phyloP scores from a whole-genome alignment of 1,284 basidiomycete species.

The Albatrellus sp. region DNA sequence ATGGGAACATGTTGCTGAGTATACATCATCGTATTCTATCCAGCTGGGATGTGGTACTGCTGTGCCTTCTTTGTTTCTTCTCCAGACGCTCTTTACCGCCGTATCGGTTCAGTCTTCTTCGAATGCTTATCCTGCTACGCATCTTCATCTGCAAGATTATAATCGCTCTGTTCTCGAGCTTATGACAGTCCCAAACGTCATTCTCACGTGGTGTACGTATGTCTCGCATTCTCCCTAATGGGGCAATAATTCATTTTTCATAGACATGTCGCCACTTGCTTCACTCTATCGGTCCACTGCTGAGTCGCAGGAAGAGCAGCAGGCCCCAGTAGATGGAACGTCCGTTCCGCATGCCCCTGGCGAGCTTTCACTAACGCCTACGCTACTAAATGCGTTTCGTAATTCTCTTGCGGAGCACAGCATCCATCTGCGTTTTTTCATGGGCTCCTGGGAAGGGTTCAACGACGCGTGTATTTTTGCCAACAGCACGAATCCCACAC shows the following conservation, averaged over 20 bases:
- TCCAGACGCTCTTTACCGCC: slow-evolving; percentile 47
- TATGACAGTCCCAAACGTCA: slow-evolving; percentile 80
- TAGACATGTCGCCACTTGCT: slow-evolving; percentile 42
- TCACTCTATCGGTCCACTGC: slow-evolving; percentile 21
- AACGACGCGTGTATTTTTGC: slow-evolving; percentile 16
- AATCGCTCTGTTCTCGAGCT: slow-evolving; percentile 76
- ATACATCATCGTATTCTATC: neutral
- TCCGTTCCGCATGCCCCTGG: slow-evolving; percentile 21
- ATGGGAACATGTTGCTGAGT: slow-evolving; percentile 2
- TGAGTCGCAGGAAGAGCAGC: slow-evolving; percentile 18
- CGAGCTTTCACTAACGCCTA: slow-evolving; percentile 50
- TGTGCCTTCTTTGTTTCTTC: slow-evolving; percentile 67
- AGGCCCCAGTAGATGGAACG: slow-evolving; percentile 6
- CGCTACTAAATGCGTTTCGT: slow-evolving; percentile 56
- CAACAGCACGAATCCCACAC: neutral
- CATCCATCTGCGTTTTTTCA: slow-evolving; percentile 65
- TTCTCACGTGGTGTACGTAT: slow-evolving; percentile 74
- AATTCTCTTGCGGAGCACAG: slow-evolving; percentile 37
- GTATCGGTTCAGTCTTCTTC: slow-evolving; percentile 6
- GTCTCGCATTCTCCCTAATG: slow-evolving; percentile 6
- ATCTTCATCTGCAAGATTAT: slow-evolving; percentile 89
- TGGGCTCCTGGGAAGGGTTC: slow-evolving; percentile 70
- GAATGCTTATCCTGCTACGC: slow-evolving; percentile 22
- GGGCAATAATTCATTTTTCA: neutral
- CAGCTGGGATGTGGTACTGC: slow-evolving; percentile 92